Base-by-base conservation (phyloP, 2,329 filamentous ascomycete species). In the Arthrobotrys musiformis region DNA sequence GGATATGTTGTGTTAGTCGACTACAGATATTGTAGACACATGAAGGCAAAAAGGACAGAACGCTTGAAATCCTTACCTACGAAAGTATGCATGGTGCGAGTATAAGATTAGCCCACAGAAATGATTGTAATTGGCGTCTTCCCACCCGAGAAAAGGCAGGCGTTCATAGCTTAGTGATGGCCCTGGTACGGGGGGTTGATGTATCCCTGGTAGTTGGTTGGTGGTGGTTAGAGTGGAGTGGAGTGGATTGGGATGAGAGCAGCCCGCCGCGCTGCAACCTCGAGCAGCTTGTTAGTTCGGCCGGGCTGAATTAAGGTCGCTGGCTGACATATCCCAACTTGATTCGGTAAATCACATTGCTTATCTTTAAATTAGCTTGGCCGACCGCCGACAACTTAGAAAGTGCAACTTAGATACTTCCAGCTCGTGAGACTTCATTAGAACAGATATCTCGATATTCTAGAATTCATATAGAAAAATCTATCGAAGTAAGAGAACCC, bases 31-130 rank as follows among this genome's bases (percentile, higher is more conserved):
- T 37, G 33, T 24, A 28, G 17, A 37, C 30, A 30, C 40, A n/a
- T 37, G 61, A 8, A 17, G 28, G 19, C 30, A 19, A 40, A 33
- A 37, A 19, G 62, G 33, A 44, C 19, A 54, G 40, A 40, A 61
- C 8, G 7, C 5, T 22, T 7, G 8, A 35, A 61, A 67, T n/a
- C 11, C 72, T 48, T 35, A 76, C 72, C 72, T 46, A 70, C 72
- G 35, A 76, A 76, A 42, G 72, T 42, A 35, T 76, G 72, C 72
- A 76, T 76, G 24, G 19, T 68, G 42, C 22, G 17, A 19, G 37
- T 22, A 26, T 5, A 37, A 33, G 33, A 35, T 58, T 58, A 58
- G 33, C 54, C 54, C 17, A 28, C 33, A 40, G 54, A 33, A 58
- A 40, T 58, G 40, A 22, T 7, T 26, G 54, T 52, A 40, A 58